Base-by-base conservation (phyloP, 306 rosid genomes). In the Adenanthera pavonina region DNA sequence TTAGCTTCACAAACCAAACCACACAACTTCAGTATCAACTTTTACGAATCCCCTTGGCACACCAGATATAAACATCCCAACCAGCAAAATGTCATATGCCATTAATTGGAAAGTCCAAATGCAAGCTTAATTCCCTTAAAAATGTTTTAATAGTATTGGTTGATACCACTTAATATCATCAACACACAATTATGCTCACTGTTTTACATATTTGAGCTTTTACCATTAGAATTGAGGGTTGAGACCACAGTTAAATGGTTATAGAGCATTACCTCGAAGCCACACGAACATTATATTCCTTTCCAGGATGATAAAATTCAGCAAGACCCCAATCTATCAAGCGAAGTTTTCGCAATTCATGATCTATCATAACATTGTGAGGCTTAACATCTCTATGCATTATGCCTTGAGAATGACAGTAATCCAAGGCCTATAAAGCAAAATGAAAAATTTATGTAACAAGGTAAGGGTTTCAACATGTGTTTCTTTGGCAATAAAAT, bases 271-370 rank as follows among this genome's bases (percentile, higher is more conserved):
- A 89, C 96, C 96, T 91, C 40, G 96, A 91, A 64, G 96, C 97
- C 67, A 92, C 97, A 65, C 94, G 97, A 77, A 92, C 97, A 76
- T 92, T 92, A 54, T 92, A 92, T 80, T 92, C 97, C 91, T 90
- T 92, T 68, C 90, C 91, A 75, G 97, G 97, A 81, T 92, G 97
- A 85, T 92, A 92, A 84, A 92, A 92, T 79, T 92, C 97, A 36
- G 97, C 97, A 48, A 92, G 97, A 69, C 97, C 97, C 97, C 97
- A 92, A 73, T 92, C 97, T 85, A 92, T 92, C 86, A 92, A 84
- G 83, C 97, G 96, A 72, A 91, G 96, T 84, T 91, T 91, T 36
- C 93, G 89, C 85, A 91, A 82, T 80, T 91, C 96, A 34, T 91
- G 96, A 87, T 91, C 96, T 61, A 91, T 91, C 96, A 91, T 91